Base-by-base conservation (phyloP, 805 yeast species). In the Ogataea corticis region DNA sequence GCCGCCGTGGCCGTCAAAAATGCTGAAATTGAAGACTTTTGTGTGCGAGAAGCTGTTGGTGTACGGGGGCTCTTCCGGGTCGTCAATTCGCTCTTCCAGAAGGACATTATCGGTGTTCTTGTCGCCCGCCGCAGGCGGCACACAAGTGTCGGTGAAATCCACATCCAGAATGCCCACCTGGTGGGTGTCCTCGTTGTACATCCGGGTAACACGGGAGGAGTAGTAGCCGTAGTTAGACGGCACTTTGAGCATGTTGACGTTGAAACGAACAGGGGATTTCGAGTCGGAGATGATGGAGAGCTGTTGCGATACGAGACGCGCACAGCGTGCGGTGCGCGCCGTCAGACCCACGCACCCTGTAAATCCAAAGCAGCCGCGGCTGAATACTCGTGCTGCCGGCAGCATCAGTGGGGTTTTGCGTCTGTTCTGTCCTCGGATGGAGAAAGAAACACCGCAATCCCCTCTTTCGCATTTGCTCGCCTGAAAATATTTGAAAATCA, bases 1-100 rank as follows among this genome's bases (percentile, higher is more conserved):
- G 17, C 96, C 96, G 7, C 98, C 99, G 67, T 94, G 99, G 9
- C 99, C 99, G 67, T 94, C 99, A 64, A 87, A 90, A 1, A 94
- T 76, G 37, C 80, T 79, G 57, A 87, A 82, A 53, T 79, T 80
- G 67, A 92, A 86, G 15, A 83, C 80, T 41, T 68, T 55, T 2
- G 48, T 44, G 29, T 50, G 38, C 11, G 34, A 16, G 29, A 34
- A 51, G 7, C 32, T 12, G 25, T 48, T 41, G 33, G 39, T 35
- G 36, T 57, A 57, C 3, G 12, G n/a, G 3, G 61, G 62, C 32
- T 47, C 52, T 3, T 44, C 38, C 7, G 45, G 29, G 31, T 53
- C 41, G 30, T 46, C 36, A 2, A 58, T 44, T 32, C 65, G 50
- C 6, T 34, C 28, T 32, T 51, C 53, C 33, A 52, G 47, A 16